phyloP scores from a whole-genome alignment of 1,139 yeast species.

The Kazachstania sp. region DNA sequence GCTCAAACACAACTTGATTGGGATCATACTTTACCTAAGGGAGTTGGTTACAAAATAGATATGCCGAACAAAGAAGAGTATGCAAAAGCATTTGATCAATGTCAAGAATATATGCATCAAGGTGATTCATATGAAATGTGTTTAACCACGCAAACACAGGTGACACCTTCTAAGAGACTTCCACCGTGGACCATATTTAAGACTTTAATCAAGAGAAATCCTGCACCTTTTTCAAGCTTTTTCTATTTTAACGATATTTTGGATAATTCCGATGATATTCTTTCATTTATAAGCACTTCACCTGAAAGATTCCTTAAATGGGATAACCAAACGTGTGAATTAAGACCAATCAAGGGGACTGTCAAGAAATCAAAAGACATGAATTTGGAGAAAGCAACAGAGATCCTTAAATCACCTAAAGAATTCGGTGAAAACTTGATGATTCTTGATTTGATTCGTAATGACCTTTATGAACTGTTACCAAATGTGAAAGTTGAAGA shows the following conservation, averaged over 20 bases:
- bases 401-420: slow-evolving; percentile 70
- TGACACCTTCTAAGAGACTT: slow-evolving; percentile 40
- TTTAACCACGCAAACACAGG: slow-evolving; percentile 68
- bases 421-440: slow-evolving; percentile 93
- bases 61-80: slow-evolving; percentile 55
- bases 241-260: slow-evolving; percentile 57
- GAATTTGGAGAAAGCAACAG: slow-evolving; percentile 50
- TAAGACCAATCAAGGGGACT: slow-evolving; percentile 95
- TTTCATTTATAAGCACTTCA: slow-evolving; percentile 71
- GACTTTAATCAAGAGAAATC: slow-evolving; percentile 61
- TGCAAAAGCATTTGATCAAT: slow-evolving; percentile 45
- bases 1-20: slow-evolving; percentile 8
- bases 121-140: slow-evolving; percentile 96
- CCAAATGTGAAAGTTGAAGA: slow-evolving; percentile 61
- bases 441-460: slow-evolving; percentile 94
- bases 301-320: slow-evolving; percentile 91
- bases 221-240: slow-evolving; percentile 87
- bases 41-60: slow-evolving; percentile 17
- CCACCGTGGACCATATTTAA: slow-evolving; percentile 77
- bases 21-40: slow-evolving; percentile 19
- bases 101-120: slow-evolving; percentile 60
- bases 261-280: slow-evolving; percentile 11
- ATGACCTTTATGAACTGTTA: slow-evolving; percentile 72
- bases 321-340: slow-evolving; percentile 55
- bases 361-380: slow-evolving; percentile 55